phyloP scores from a whole-genome alignment of 495 filamentous ascomycete genomes.

The Usnea hakonensis region DNA sequence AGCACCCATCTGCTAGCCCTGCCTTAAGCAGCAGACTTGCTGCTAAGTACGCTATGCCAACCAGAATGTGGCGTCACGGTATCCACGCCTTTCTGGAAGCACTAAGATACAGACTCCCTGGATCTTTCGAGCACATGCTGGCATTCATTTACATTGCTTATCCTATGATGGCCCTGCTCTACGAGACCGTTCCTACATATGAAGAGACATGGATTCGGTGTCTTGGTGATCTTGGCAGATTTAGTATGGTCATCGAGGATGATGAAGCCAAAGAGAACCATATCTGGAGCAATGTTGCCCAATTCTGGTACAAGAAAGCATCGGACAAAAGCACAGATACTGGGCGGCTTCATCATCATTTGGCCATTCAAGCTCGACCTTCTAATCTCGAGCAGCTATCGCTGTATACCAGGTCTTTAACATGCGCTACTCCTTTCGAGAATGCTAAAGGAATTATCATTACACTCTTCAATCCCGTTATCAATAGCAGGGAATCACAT shows the following conservation, averaged over 20 bases:
- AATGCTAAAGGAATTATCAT: constrained; percentile 61
- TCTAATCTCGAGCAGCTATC: constrained; percentile 68
- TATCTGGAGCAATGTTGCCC: constrained; percentile 66
- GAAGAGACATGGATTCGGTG: constrained; percentile 89
- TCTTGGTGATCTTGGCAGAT: constrained; percentile 46
- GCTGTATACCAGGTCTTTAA: constrained; percentile 54
- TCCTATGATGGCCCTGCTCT: constrained; percentile 44
- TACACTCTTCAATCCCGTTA: constrained; percentile 63
- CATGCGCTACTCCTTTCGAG: constrained; percentile 44
- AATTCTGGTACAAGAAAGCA: constrained; percentile 75
- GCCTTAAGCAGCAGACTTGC: constrained; percentile 34
- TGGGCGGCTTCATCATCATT: constrained; percentile 75
- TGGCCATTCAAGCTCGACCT: constrained; percentile 71
- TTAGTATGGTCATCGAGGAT: constrained; percentile 48
- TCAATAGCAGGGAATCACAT: constrained; percentile 35
- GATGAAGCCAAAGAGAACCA: constrained; percentile 58
- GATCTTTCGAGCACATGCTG: constrained; percentile 44
- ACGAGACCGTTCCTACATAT: constrained; percentile 51
- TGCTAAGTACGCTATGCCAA: constrained; percentile 41
- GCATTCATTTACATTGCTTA: constrained; percentile 48
- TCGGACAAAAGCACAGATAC: constrained; percentile 60
- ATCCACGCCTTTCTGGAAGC: constrained; percentile 46
- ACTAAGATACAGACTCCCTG: constrained; percentile 36
- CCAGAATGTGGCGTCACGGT: constrained; percentile 45
- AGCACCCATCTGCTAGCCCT: constrained; percentile 42